Conservation (phyloP, 495 filamentous ascomycete species). For the Lepidopterella palustris region DNA sequence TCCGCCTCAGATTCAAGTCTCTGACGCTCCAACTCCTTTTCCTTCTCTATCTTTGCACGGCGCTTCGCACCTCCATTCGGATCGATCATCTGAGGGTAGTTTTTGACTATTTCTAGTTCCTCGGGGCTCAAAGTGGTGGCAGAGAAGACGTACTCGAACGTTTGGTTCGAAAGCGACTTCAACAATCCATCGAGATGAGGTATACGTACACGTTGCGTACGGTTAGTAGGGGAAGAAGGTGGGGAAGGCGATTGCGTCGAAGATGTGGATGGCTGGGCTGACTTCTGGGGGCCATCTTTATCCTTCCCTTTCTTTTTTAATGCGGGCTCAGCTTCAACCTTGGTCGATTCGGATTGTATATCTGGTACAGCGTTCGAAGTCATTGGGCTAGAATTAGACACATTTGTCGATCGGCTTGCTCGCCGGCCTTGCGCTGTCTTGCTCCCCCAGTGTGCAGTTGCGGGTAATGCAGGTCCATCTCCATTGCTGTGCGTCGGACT, state of each 20-base stretch:
- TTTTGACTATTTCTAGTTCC: slow-evolving; percentile 49
- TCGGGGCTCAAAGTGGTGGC: slow-evolving; percentile 46
- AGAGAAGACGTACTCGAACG: slow-evolving; percentile 58
- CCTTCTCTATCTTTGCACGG: slow-evolving; percentile 60
- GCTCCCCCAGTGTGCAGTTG: slow-evolving; percentile 87
- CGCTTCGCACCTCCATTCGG: slow-evolving; percentile 68
- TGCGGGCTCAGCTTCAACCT: slow-evolving; percentile 7
- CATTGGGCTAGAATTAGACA: slow-evolving; percentile 73
- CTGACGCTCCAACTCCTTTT: slow-evolving; percentile 52
- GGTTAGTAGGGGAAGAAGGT: slow-evolving; percentile 3
- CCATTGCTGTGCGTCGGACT: slow-evolving; percentile 44
- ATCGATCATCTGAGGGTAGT: slow-evolving; percentile 76
- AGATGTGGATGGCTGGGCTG: slow-evolving; percentile 10
- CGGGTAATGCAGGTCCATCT: slow-evolving; percentile 81
- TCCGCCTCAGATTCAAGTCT: slow-evolving; percentile 50
- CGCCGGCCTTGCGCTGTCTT: slow-evolving; percentile 68
- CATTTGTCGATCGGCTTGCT: slow-evolving; percentile 70
- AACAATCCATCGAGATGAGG: slow-evolving; percentile 37
- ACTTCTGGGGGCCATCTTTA: not conserved
- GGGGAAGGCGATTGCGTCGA: slow-evolving; percentile 26
- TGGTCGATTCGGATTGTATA: slow-evolving; percentile 18
- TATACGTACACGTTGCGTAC: slow-evolving; percentile 13
- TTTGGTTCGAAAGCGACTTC: slow-evolving; percentile 49
- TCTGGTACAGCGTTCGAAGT: slow-evolving; percentile 48
- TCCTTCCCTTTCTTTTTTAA: slow-evolving; percentile 1